Percentiles rank a stretch among this genome's conserved stretches.
These are phyloP conservation scores for Cercophora sp. DNA, from an alignment of 495 filamentous ascomycete genomes.

Conservation along the genomic window DNA sequence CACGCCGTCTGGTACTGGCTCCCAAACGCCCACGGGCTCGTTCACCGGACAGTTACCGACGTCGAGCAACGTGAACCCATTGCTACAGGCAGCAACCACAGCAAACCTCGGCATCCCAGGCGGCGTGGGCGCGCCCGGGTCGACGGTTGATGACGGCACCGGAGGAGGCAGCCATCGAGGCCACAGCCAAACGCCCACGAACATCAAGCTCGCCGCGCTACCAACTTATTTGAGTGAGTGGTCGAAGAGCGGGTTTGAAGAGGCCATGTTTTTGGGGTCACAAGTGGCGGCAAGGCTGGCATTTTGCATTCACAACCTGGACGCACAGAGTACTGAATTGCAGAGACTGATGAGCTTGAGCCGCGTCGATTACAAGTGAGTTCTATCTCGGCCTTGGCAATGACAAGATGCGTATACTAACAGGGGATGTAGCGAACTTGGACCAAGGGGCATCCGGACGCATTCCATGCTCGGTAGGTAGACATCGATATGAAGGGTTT, in stretches of 20 bases:
- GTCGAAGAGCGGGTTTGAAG: conserved; percentile 78
- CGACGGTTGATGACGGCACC: conserved; percentile 17
- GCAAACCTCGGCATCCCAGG: conserved; percentile 55
- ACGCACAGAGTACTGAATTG: conserved; percentile 35
- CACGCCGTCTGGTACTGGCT: conserved; percentile 84
- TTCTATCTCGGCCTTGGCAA: conserved; percentile 7
- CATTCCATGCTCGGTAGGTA: conserved; percentile 39
- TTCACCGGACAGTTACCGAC: conserved; percentile 52
- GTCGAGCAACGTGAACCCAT: conserved; percentile 71
- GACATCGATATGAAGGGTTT: neutral
- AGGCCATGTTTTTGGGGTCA: conserved; percentile 75
- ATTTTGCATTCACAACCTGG: conserved; percentile 53
- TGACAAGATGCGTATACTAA: neutral
- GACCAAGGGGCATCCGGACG: conserved; percentile 38
- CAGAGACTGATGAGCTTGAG: conserved; percentile 42
- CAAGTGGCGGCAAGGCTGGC: conserved; percentile 73
- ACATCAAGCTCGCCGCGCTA: conserved; percentile 70
- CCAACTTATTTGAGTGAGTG: conserved; percentile 92
- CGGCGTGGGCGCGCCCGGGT: conserved; percentile 32
- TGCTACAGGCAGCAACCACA: conserved; percentile 88
- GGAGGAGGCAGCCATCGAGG: conserved; percentile 58
- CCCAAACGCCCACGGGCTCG: conserved; percentile 74
- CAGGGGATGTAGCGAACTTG: conserved; percentile 31
- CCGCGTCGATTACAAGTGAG: conserved; percentile 49
- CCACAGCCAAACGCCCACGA: conserved; percentile 85